Base-by-base conservation (phyloP, 2,329 filamentous ascomycete genomes). In the Paecilomyces sp. region DNA sequence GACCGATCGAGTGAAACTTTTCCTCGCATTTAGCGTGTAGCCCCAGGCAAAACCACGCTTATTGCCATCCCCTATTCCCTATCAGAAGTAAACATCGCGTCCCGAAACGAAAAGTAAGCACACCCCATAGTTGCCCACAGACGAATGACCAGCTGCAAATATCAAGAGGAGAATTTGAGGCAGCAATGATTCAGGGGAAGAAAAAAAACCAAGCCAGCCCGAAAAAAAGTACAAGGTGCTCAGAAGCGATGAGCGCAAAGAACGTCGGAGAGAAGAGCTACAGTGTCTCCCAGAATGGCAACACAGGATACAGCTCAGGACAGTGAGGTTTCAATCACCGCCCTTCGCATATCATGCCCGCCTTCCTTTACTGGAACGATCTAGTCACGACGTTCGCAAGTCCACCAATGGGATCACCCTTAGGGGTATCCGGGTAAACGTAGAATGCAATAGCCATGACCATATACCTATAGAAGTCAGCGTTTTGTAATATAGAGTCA, bases 391-490 rank as follows among this genome's bases (percentile, higher is more conserved):
- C 47, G 55, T 55, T 56, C 57, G n/a, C 53, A 57, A 50, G 15
- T 53, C 51, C 51, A 6, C 22, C 7, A 24, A 65, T 50, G 50
- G 62, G 58, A 56, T 60, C 59, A 13, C 66, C 63, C 53, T 61
- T 52, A 31, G 66, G 67, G 61, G 75, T 69, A 60, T 81, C 79
- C 13, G 79, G 79, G 63, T 81, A 78, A 58, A 81, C 77, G 58
- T 75, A 80, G 68, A 80, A 80, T 2, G 78, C 78, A 57, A 80
- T 68, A 3, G 77, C 78, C 54, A 80, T 75, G 58, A 80, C 80
- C 55, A 75, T 54, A 59, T 78, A 77, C 72, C 71, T 74, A 50
- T 50, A 59, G 22, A 51, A 62, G 59, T 61, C 22, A 62, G 57
- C 52, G 51, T 24, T 8, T 57, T 57, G 24, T 9, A 52, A 58